phyloP scores from a whole-genome alignment of 2,329 filamentous ascomycete species.

The Ambrosiella cleistominuta region DNA sequence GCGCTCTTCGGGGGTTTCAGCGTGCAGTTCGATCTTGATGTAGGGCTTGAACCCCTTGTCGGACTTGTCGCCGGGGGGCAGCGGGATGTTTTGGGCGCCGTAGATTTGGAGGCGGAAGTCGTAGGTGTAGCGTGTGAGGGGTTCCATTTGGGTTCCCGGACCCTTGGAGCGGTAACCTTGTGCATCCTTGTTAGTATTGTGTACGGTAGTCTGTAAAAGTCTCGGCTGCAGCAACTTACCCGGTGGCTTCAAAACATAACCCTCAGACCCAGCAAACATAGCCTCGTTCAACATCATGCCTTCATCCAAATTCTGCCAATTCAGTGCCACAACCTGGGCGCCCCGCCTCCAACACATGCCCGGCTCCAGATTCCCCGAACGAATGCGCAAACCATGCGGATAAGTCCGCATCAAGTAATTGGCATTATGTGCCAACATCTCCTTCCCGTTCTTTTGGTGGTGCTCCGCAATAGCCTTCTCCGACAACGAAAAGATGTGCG shows the following conservation, averaged over 20 bases:
- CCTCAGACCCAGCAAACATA: constrained; percentile 72
- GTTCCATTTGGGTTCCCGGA: constrained; percentile 2
- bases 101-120: constrained; percentile 56
- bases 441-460: constrained; percentile 29
- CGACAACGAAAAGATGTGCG: constrained; percentile 51
- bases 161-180: constrained; percentile 20
- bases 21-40: constrained; percentile 68
- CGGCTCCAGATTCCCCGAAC: constrained; percentile 76
- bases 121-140: constrained; percentile 37
- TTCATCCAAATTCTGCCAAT: constrained; percentile 83
- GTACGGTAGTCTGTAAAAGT: too few relatives aligned
- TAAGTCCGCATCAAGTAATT: constrained; percentile 75
- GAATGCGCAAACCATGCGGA: constrained; percentile 63
- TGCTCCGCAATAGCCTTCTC: constrained; percentile 47
- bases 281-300: constrained; percentile 93
- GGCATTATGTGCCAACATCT: constrained; percentile 66
- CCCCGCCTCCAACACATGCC: constrained; percentile 73
- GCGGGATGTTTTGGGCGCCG: constrained; percentile 57
- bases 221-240: constrained; percentile 24
- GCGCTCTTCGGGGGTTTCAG: constrained; percentile 43
- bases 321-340: constrained; percentile 78
- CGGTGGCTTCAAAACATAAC: constrained; percentile 71
- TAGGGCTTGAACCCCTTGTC: constrained; percentile 54
- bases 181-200: neutral
- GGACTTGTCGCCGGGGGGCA: constrained; percentile 37